Evolutionary conservation across 2,329 filamentous ascomycete genomes (phyloP).

Genomic region (Monosporascus sp.): DNA sequence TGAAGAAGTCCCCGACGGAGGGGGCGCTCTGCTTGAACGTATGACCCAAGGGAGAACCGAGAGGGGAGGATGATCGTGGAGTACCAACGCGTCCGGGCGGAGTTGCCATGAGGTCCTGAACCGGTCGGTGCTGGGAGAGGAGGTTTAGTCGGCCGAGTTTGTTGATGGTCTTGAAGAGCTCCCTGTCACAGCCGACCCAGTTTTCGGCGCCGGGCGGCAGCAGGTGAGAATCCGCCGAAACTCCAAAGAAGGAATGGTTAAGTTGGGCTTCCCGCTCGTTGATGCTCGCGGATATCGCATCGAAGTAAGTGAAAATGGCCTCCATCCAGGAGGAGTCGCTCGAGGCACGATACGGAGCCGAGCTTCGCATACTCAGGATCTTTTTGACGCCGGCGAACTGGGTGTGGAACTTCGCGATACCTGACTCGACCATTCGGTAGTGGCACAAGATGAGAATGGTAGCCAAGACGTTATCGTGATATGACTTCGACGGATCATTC

Average conservation of each 20-base stretch:
- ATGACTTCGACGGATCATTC: constrained; percentile 67
- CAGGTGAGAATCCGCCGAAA: constrained; percentile 41
- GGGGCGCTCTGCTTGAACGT: constrained; percentile 35
- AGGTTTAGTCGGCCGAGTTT: constrained; percentile 81
- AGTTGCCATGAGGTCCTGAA: constrained; percentile 34
- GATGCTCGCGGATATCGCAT: constrained; percentile 85
- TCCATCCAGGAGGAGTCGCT: constrained; percentile 85
- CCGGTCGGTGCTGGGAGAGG: constrained; percentile 64
- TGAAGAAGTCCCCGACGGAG: constrained; percentile 44
- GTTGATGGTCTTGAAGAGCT: constrained; percentile 80
- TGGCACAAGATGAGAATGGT: constrained; percentile 85
- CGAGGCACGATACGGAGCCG: constrained; percentile 44
- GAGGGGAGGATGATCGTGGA: constrained; percentile 29
- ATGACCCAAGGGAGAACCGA: constrained; percentile 37
- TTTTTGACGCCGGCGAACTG: constrained; percentile 93
- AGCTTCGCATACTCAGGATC: constrained; percentile 70
- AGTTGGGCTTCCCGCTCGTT: constrained; percentile 89
- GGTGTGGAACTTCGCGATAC: constrained; percentile 86
- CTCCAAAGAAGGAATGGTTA: constrained; percentile 58
- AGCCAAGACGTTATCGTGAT: constrained; percentile 81
- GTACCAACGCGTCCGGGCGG: constrained; percentile 20
- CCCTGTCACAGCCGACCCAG: constrained; percentile 78
- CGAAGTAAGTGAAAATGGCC: constrained; percentile 89
- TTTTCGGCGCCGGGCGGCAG: constrained; percentile 68
- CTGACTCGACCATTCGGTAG: constrained; percentile 90